Base-by-base conservation (phyloP, 192 early-diverging fungal genomes). In the Backusella psychrophila region DNA sequence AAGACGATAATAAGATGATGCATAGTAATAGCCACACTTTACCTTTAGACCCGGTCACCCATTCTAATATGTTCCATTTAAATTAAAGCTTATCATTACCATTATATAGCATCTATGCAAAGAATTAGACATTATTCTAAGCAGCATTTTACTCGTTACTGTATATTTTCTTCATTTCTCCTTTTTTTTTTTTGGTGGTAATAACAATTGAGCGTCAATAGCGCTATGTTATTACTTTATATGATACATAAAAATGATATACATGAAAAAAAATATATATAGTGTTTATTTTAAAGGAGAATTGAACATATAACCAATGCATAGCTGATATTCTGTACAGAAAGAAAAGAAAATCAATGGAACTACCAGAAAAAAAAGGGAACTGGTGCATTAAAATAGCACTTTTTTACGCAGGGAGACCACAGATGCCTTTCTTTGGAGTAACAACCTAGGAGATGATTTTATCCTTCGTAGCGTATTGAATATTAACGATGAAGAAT, bases 281-380 rank as follows among this genome's bases (percentile, higher is more conserved):
- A 63, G 4, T 29, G 12, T 63, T 63, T 63, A 63, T 63, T 63
- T 63, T 63, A 63, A 63, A 63, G 56, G 56, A 63, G 56, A 63
- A 63, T 63, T 29, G 26, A 63, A 63, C 26, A 63, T 8, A 63
- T 63, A 63, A 63, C 23, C 56, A 63, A 63, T 63, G 56, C 56
- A 63, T 63, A 63, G 23, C 26, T 63, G 26, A 63, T 3, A 63
- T 29, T 63, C 56, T 59, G 53, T 59, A 59, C 53, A 59, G 53
- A 59, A 59, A 59, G 21, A 59, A 59, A 59, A 59, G 53, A 59
- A 59, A 59, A 59, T 26, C 53, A 59, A 59, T 23, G 4, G 56
- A 63, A n/a, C 21, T 26, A 63, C 23, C 23, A 63, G 26, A 63
- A 63, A 63, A 63, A 52, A 53, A 56, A 63, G 14, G 53, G 53